Base-by-base conservation (phyloP, 2,329 filamentous ascomycete genomes). In the Colletotrichum eleusines region DNA sequence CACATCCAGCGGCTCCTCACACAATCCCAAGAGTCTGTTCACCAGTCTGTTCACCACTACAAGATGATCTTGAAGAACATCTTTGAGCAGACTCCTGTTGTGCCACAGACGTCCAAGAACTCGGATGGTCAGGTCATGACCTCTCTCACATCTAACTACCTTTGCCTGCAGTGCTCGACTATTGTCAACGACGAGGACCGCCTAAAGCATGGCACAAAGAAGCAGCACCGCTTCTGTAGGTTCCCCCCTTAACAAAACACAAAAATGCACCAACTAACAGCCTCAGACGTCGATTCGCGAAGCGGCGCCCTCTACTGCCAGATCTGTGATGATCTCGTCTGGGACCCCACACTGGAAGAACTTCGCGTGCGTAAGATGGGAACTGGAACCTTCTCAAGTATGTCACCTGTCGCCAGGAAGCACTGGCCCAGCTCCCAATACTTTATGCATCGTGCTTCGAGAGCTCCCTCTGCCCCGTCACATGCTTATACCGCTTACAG, bases 281-380 rank as follows among this genome's bases (percentile, higher is more conserved):
- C 8, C 50, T 26, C 74, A 94, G 92, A 92, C 77, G 91, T 95
- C 48, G 93, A 96, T 77, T 95, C 93, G 31, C 86, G 90, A 69
- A 91, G 88, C 74, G 93, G 93, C 48, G 87, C 89, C 60, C 83
- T 96, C 8, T 95, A 92, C 80, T 96, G 93, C 79, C 91, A 94
- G 74, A 90, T 94, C 78, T 96, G 93, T 78, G 89, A 92, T 77
- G 93, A 96, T 78, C 90, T 94, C 73, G 91, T 96, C 40, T 95
- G 93, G 86, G 93, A 96, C 75, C 92, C 92, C 7, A 92, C 91
- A 7, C 84, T 96, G 6, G 93, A 96, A 77, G 91, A 92, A 63
- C 86, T 94, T 66, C 87, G 93, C 71, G 82, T 93, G 51, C 86
- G 90, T 67, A 93, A 93, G 79, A 88, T 91, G 75, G 90, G 89